phyloP scores from a whole-genome alignment of 1,139 yeast genomes.

The Kurtzmaniella natalensis region DNA sequence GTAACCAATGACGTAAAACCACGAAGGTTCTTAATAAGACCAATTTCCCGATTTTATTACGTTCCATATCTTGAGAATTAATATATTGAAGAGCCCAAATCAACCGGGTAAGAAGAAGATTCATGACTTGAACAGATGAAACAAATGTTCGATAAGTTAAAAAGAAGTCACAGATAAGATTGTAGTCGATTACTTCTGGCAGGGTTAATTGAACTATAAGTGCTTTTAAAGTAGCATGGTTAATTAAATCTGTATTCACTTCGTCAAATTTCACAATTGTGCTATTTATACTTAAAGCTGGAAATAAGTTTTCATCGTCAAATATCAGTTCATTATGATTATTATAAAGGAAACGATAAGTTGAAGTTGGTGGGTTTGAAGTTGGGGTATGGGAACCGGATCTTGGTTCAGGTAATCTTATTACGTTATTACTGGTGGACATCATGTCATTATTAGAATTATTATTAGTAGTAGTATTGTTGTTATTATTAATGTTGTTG shows the following conservation, averaged over 20 bases:
- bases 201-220: constrained; percentile 73
- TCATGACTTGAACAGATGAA: constrained; percentile 52
- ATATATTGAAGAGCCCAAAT: constrained; percentile 64
- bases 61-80: constrained; percentile 27
- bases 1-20: constrained; percentile 81
- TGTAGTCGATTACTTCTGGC: constrained; percentile 75
- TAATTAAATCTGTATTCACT: constrained; percentile 28
- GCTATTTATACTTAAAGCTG: constrained; percentile 21
- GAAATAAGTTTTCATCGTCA: constrained; percentile 35
- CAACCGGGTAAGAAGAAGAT: constrained; percentile 58
- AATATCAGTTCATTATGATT: constrained; percentile 39
- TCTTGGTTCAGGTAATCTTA: too few species aligned
- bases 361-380: background rate
- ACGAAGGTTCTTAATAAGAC: constrained; percentile 85
- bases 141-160: constrained; percentile 75
- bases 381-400: background rate
- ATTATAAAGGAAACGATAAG: constrained; percentile 21
- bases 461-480: too few species aligned
- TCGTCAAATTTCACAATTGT: constrained; percentile 36
- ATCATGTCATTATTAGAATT: too few species aligned
- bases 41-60: constrained; percentile 55
- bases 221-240: constrained; percentile 45
- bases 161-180: constrained; percentile 77
- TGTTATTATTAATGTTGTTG: too few species aligned
- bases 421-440: too few species aligned